A percentile compares a stretch with the other conserved stretches of the same genome.
phyloP scores from a whole-genome alignment of 2,329 filamentous ascomycete species.

The Neofusicoccum parvum region DNA sequence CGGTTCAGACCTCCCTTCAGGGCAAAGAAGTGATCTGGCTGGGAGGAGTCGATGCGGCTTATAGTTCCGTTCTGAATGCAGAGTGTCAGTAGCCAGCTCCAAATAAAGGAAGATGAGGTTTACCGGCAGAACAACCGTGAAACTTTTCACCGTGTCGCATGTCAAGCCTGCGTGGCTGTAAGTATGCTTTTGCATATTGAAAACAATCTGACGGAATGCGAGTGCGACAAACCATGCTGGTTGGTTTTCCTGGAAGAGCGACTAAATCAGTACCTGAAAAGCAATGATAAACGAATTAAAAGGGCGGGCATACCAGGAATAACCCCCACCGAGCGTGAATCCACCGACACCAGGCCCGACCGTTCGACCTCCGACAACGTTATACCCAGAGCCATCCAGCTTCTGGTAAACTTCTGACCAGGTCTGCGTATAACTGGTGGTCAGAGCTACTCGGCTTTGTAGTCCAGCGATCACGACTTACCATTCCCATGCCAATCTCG shows the following conservation, averaged over 20 bases:
- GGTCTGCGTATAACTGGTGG: not conserved
- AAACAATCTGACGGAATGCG: not conserved
- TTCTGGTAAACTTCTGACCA: not conserved
- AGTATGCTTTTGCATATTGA: not conserved
- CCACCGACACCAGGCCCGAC: not conserved
- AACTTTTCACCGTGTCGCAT: not conserved
- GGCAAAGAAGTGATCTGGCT: conserved; percentile 34
- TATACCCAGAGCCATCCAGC: not conserved
- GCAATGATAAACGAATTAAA: not conserved
- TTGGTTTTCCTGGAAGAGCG: not conserved
- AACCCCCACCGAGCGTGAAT: conserved; percentile 5
- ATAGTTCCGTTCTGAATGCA: not conserved
- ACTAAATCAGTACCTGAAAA: not conserved
- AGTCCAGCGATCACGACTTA: not conserved
- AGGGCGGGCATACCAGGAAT: not conserved
- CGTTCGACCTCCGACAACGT: conserved; percentile 3
- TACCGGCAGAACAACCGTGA: conserved; percentile 4
- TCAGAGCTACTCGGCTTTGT: not conserved
- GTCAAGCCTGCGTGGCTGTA: not conserved
- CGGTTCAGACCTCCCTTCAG: conserved; percentile 42
- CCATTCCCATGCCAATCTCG: not conserved
- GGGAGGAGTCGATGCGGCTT: conserved; percentile 14
- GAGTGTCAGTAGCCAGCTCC: not conserved
- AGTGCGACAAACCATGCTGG: not conserved
- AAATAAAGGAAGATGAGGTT: not conserved